phyloP scores from a whole-genome alignment of 169 alveolate species.

The Babesia caballi region DNA sequence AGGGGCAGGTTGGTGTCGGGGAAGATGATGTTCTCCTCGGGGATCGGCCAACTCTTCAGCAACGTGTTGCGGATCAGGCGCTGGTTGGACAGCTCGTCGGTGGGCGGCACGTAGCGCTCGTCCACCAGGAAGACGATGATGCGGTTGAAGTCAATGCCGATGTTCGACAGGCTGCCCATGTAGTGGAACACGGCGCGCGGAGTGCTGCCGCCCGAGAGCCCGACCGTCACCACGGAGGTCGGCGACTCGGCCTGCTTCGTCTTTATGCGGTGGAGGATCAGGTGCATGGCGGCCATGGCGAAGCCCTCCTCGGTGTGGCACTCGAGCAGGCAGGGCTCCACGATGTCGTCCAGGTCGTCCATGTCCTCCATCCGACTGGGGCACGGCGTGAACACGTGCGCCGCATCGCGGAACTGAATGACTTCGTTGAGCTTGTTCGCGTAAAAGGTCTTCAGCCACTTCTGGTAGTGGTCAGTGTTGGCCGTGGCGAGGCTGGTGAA shows the following conservation, averaged over 20 bases:
- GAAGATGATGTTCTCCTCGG: constrained; percentile 56
- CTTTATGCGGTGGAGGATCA: constrained; percentile 54
- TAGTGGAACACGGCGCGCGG: constrained; percentile 45
- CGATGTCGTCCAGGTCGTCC: constrained; percentile 33
- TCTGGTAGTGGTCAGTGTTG: constrained; percentile 33
- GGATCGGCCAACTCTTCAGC: constrained; percentile 61
- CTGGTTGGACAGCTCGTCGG: constrained; percentile 59
- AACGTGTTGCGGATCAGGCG: constrained; percentile 57
- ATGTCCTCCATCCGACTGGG: not conserved
- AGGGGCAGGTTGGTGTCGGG: constrained; percentile 62
- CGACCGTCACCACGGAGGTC: constrained; percentile 37
- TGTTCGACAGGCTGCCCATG: constrained; percentile 36
- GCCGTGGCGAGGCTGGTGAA: constrained; percentile 24
- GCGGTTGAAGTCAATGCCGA: constrained; percentile 58
- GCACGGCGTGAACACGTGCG: constrained; percentile 2
- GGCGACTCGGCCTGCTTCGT: constrained; percentile 59
- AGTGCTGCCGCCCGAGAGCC: constrained; percentile 62
- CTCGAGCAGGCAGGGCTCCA: constrained; percentile 63
- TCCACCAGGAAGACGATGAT: constrained; percentile 58
- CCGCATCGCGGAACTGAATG: constrained; percentile 30
- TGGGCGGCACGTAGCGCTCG: constrained; percentile 61
- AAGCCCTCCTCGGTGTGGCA: constrained; percentile 70
- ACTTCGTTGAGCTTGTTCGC: constrained; percentile 55
- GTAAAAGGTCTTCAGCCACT: constrained; percentile 57
- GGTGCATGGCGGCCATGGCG: constrained; percentile 55